Evolutionary conservation across 148 eudicot species (phyloP), one percentile per base, ranked within the genome.

Genomic region (Mesembryanthemum crystallinum): DNA sequence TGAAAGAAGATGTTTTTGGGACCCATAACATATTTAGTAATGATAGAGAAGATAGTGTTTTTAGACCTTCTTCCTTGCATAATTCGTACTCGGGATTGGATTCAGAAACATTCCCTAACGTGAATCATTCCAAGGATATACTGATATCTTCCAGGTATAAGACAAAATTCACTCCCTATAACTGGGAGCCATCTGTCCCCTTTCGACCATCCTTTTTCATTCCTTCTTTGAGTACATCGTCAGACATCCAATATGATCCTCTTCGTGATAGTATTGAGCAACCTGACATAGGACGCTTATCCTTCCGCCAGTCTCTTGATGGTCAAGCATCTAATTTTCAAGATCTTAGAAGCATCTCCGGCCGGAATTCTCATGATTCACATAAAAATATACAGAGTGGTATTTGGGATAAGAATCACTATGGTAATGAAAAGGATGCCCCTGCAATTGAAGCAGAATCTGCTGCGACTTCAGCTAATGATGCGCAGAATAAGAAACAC

Each of bases 131-230:
- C 18, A 76, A 75, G 49, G 90, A 84, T 68, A 45, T 72, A 24
- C 51, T 63, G 37, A 64, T n/a, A 51, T 61, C 79, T 21, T 71
- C 73, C 69, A 86, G 79, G 25, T 80, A 51, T 43, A 81, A 79
- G 75, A 45, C 83, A 33, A 84, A 74, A 61, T 67, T 85, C 61
- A 71, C 81, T 79, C 82, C 85, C 51, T 79, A 83, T 71, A 85
- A 89, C 71, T 96, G 99, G 99, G 97, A 96, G 82, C 93, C 92
- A 70, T 91, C 98, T 78, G 79, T 73, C 67, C 98, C 94, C 73
- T 92, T 92, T 79, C 85, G 82, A 29, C 91, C 98, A 61, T 87
- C 90, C 25, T 79, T 72, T 79, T 75, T 77, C 51, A 65, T 87
- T 27, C 84, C 85, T 25, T 73, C 90, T 60, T 75, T 81, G 65